Evolutionary conservation across 305 asterid species (phyloP).

Genomic region (Plantago lanceolata): DNA sequence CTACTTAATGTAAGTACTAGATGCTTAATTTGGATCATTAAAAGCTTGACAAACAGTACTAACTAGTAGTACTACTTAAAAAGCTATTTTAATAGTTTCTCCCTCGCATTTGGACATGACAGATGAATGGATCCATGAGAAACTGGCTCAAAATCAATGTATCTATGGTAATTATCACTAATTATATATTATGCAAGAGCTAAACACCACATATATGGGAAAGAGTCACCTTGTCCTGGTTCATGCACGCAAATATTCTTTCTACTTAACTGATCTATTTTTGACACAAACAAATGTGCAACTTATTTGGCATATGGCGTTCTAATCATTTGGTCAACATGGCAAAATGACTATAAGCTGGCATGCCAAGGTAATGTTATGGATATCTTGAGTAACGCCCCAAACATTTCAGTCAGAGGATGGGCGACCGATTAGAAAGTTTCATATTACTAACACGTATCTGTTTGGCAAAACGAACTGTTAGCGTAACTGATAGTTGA

Average conservation of each 20-base stretch:
- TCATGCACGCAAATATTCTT: slow-evolving; percentile 59
- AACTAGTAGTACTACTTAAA: neutral
- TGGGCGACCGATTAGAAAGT: too few species aligned
- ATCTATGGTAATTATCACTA: slow-evolving; percentile 40
- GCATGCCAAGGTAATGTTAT: too few species aligned
- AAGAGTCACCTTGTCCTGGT: slow-evolving; percentile 53
- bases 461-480: too few species aligned
- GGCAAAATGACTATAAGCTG: too few species aligned
- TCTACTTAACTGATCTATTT: slow-evolving; percentile 11
- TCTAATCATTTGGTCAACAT: too few species aligned
- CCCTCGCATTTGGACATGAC: slow-evolving; percentile 37
- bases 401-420: too few species aligned
- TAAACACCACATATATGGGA: slow-evolving; percentile 26
- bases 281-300: neutral
- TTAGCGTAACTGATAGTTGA: too few species aligned
- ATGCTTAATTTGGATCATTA: too few species aligned
- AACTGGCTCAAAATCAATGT: slow-evolving; percentile 47
- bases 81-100: slow-evolving; percentile 20
- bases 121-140: slow-evolving; percentile 37
- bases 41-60: neutral
- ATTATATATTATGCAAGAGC: slow-evolving; percentile 32
- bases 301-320: too few species aligned
- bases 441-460: too few species aligned
- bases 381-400: too few species aligned
- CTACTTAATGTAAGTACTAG: too few species aligned